Evolutionary conservation across 2,329 filamentous ascomycete species (phyloP).

Genomic region (Aspergillus ustus): DNA sequence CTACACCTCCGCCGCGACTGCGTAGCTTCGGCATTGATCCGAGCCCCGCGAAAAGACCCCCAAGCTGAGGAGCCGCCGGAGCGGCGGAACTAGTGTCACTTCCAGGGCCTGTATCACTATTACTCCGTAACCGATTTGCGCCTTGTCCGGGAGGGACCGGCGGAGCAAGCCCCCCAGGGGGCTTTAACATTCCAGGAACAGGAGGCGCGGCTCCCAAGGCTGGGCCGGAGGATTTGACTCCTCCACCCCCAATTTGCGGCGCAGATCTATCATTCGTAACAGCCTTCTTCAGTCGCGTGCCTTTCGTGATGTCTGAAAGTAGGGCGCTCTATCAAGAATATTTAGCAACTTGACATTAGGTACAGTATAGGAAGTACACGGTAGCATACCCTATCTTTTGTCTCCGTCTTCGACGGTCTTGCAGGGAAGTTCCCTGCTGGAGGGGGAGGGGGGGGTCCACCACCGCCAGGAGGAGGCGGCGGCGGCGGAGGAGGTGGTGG

Average conservation of each 20-base stretch:
- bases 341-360: slow-evolving; percentile 21
- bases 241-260: slow-evolving; percentile 65
- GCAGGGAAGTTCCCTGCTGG: slow-evolving; percentile 55
- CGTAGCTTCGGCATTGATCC: slow-evolving; percentile 92
- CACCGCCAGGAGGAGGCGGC: slow-evolving; percentile 64
- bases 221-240: slow-evolving; percentile 74
- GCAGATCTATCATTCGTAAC: slow-evolving; percentile 92
- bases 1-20: slow-evolving; percentile 81
- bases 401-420: slow-evolving; percentile 60
- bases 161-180: slow-evolving; percentile 49
- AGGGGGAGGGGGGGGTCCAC: slow-evolving; percentile 69
- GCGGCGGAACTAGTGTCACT: slow-evolving; percentile 50
- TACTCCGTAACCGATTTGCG: slow-evolving; percentile 73
- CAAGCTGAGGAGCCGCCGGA: slow-evolving; percentile 77
- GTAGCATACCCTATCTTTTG: slow-evolving; percentile 65
- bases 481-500: slow-evolving; percentile 72
- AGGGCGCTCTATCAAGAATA: slow-evolving; percentile 72
- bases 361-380: background rate
- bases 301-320: slow-evolving; percentile 85
- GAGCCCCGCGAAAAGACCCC: slow-evolving; percentile 75
- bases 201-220: slow-evolving; percentile 68
- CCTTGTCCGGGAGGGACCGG: slow-evolving; percentile 62
- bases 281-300: slow-evolving; percentile 77
- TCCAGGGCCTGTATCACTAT: slow-evolving; percentile 66
- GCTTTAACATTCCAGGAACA: slow-evolving; percentile 31